Conservation (phyloP, 2,329 filamentous ascomycete genomes). For the Fusarium foetens region DNA sequence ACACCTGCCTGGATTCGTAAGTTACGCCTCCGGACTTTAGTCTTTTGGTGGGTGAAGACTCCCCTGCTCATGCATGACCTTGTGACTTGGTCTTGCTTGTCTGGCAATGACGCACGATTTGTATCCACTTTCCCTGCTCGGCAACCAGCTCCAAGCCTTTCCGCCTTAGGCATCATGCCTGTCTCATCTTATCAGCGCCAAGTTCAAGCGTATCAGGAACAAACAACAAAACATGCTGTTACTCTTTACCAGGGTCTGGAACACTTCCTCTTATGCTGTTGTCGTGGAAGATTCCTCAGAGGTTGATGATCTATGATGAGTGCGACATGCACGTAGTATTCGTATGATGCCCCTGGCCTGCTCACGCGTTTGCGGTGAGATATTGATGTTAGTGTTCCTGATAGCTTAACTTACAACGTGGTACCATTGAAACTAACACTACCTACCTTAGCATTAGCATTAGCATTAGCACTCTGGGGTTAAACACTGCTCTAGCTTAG, state of each 20-base stretch:
- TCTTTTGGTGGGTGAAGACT: constrained; percentile 16
- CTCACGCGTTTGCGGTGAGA: constrained; percentile 16
- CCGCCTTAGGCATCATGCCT: constrained; percentile 44
- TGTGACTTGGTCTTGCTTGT: constrained; percentile 36
- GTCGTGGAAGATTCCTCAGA: constrained; percentile 20
- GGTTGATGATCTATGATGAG: constrained; percentile 3
- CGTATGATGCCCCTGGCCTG: constrained; percentile 12
- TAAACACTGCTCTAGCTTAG: constrained; percentile 10
- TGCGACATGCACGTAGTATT: background rate
- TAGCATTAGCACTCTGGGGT: constrained; percentile 5
- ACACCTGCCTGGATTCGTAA: constrained; percentile 40
- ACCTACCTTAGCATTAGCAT: background rate
- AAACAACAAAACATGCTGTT: constrained; percentile 22
- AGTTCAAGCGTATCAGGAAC: constrained; percentile 32
- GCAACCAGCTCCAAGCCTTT: constrained; percentile 43
- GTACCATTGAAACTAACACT: background rate
- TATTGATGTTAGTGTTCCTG: constrained; percentile 15
- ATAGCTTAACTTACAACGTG: constrained; percentile 1
- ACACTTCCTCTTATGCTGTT: constrained; percentile 16
- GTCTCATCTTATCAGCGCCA: constrained; percentile 30
- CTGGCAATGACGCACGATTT: constrained; percentile 45
- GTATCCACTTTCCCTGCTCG: constrained; percentile 41
- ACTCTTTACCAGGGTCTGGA: constrained; percentile 6
- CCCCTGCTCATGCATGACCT: constrained; percentile 37
- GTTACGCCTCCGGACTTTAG: constrained; percentile 29